Base-by-base conservation (phyloP, 805 yeast species). In the Monosporozyma unispora region DNA sequence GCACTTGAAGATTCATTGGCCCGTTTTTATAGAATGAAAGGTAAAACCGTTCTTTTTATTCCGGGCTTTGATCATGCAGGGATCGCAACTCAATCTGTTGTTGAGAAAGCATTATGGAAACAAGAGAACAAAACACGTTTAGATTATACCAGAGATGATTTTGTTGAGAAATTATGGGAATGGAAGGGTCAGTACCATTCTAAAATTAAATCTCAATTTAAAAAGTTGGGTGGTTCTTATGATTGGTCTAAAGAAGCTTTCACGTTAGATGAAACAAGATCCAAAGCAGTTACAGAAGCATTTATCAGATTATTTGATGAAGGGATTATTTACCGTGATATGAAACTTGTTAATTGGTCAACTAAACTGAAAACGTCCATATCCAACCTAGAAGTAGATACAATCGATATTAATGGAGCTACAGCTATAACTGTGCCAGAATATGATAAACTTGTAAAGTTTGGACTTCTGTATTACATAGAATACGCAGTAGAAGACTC, bases 11-110 rank as follows among this genome's bases (percentile, higher is more conserved):
- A 91, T 67, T 69, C 96, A 14, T 78, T 91, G 64, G 81, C 89
- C 55, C 80, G 99, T 69, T 91, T 79, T 75, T 81, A 93, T 76
- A 84, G 98, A 73, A 93, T 91, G 98, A 82, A 81, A 69, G 98
- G 98, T 44, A 87, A 87, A 69, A 88, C 97, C 48, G 89, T 89
- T 5, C 72, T 91, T 53, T 93, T 84, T 70, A 66, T 91, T 48
- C 98, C 98, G 44, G 99, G 99, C 33, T 91, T 91, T 64, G 98
- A 91, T 71, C 99, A 91, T 67, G 98, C 98, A 27, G 99, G 99
- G 75, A 91, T 91, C 67, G 95, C 96, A 35, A 93, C 98, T 8
- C 99, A 91, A 71, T 85, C 96, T 16, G 97, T 93, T 55, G 98
- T 91, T 53, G 99, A 91, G 72, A 91, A 91, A 71, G 88, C 83